Evolutionary conservation across 2,329 filamentous ascomycete genomes (phyloP), one percentile per base, ranked within the genome.

Genomic region (Penicillium psychrosexuale): DNA sequence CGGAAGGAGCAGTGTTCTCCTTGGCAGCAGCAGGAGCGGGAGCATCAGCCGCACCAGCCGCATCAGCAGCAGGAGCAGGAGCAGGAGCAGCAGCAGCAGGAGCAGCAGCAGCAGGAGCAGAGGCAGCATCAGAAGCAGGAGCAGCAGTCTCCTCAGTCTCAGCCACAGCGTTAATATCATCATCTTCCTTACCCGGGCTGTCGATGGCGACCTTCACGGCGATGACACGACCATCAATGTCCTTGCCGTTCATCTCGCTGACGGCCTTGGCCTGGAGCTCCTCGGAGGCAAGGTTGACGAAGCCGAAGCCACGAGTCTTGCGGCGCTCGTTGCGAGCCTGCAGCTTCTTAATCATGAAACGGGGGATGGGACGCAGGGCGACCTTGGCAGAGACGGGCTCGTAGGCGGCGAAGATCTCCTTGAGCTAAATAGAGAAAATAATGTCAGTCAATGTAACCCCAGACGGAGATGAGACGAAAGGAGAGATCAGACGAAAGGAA

Each of bases 291-390:
- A 99, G 87, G 58, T 91, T 97, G 61, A 99, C 94, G 76, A 99
- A 99, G 65, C 94, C 94, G 75, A 99, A 99, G 65, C 94, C 94
- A 82, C 94, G 94, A 59, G 94, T 94, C 88, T 99, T 99, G 82
- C 94, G 94, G 69, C 93, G 87, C 82, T 99, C 94, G 73, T 92
- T 92, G 74, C 94, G 93, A 70, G 93, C 92, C 81, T 96, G 92
- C 61, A 99, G 90, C 85, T 99, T 99, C 88, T 97, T 97, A 80
- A 99, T 94, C 94, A 99, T 99, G 83, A 97, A 99, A 70, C 93
- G 92, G 67, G 94, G 94, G 66, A 99, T 99, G 49, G 94, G 94
- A 69, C 94, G 93, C 67, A 99, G 90, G 65, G 94, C 94, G 72
- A 99, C 97, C 86, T 97, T 99, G 77, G 94, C 93, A 63, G 91